Percentiles rank a stretch among this genome's conserved stretches.
These are phyloP conservation scores for Acorus calamus DNA, from an alignment of 106 monocot species.

Conservation along the genomic window DNA sequence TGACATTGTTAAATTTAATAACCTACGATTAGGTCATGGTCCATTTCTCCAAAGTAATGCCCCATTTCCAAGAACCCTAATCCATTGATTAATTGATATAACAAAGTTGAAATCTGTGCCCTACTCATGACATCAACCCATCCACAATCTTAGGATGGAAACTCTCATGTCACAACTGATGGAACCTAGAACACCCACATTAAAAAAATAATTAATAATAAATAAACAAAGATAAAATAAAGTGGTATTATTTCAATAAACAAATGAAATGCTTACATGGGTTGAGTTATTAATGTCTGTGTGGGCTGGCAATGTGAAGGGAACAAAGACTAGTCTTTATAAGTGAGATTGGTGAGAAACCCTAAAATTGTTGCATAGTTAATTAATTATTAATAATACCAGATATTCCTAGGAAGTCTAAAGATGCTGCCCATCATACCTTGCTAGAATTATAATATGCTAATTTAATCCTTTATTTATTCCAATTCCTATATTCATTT, in stretches of 20 bases:
- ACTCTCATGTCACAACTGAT: too few relatives aligned
- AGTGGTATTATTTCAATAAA: constrained; percentile 1
- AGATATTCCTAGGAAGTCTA: constrained; percentile 20
- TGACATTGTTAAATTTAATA: too few relatives aligned
- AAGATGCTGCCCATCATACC: constrained; percentile 20
- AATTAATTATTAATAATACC: constrained; percentile 3
- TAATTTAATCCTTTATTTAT: not conserved
- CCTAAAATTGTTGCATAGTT: not conserved
- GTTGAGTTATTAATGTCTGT: not conserved
- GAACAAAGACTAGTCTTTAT: constrained; percentile 29
- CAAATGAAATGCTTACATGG: not conserved
- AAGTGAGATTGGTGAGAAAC: constrained; percentile 27
- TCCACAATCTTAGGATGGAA: too few relatives aligned
- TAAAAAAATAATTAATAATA: not conserved
- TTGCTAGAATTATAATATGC: not conserved
- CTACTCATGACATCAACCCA: too few relatives aligned
- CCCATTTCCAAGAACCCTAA: too few relatives aligned
- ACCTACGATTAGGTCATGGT: too few relatives aligned
- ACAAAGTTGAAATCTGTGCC: too few relatives aligned
- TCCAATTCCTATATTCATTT: not conserved
- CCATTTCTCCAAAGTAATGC: too few relatives aligned
- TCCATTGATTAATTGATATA: too few relatives aligned
- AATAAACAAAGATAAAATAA: not conserved
- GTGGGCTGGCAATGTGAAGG: constrained; percentile 10
- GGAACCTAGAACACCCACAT: not conserved